Base-by-base conservation (phyloP, 495 filamentous ascomycete genomes). In the Penicillium malachiteum region DNA sequence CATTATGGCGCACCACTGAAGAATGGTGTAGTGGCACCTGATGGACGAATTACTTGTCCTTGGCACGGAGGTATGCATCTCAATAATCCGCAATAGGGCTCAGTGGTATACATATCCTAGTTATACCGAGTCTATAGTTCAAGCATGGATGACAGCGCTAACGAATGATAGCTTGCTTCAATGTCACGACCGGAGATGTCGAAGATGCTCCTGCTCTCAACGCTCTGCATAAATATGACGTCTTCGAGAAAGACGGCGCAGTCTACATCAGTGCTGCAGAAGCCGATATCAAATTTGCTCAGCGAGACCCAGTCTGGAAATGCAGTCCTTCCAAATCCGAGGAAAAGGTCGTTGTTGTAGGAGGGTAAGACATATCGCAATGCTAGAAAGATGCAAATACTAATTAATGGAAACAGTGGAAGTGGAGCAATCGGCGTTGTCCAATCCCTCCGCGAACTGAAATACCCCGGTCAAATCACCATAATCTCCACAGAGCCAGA, bases 131-230 rank as follows among this genome's bases (percentile, higher is more conserved):
- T 26, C 21, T 26, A 26, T 26, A 26, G 21, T 26, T 26, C 21
- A 26, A 26, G 21, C 21, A 26, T 26, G 21, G 21, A 37, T n/a
- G 14, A 18, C 31, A 4, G 16, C 38, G 43, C 60, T 64, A 48
- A 58, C 46, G 9, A 31, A 14, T 7, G 59, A 57, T 58, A 91
- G 94, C 94, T 38, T 98, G 94, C 78, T 98, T 96, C 72, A 90
- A 90, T 56, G 83, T 89, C 51, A 73, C 78, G 40, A 92, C 87
- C n/a, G 94, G 94, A 31, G 93, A 97, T 56, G 87, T 98, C 44
- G 94, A 98, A 71, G 88, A 97, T 68, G 91, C 93, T 0, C 94
- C 94, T 1, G 94, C 91, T 2, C 78, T 95, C 6, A 91, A 97
- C 60, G 81, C 87, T 13, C 70, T 98, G 4, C 78, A 86, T 17